Evolutionary conservation across 345 rosid species (phyloP), one percentile per base, ranked within the genome.

Genomic region (Hibiscus mutabilis): DNA sequence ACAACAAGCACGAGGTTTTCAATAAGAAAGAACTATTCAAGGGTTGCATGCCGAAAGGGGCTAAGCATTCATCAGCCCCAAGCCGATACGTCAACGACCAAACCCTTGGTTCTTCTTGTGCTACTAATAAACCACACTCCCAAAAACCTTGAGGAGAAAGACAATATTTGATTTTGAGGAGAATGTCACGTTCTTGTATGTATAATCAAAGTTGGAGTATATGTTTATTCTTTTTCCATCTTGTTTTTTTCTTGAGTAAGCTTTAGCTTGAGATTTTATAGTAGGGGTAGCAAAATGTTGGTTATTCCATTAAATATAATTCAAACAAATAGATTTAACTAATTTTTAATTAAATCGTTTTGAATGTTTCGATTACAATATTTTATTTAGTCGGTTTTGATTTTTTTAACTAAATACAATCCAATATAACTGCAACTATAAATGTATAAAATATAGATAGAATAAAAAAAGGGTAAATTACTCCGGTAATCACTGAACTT

Each of bases 41-140:
- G 68, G 77, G 80, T 60, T 95, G 99, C 74, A 58, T 86, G 95
- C 97, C 99, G 0, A 95, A 95, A 73, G 99, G 97, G 74, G 69
- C 69, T 5, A 73, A 82, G 71, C 96, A 76, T 11, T 81, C 89
- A 14, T 95, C 99, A 0, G 91, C 97, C 18, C 99, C 99, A 0
- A 92, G 97, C 68, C 91, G 99, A 76, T 89, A 70, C 57, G 93
- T 86, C 9, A 95, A 95, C 75, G 84, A 83, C 52, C 84, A 83
- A 47, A 85, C 97, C n/a, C 85, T 92, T 70, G 86, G 91, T 53
- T 81, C 78, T 60, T 79, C 77, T 3, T 91, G 93, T 67, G 78
- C 81, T 6, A 66, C 71, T 2, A 37, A 16, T 14, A 58, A 12
- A 44, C 2, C 61, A 6, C 66, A 33, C 9, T 6, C 56, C 3